Evolutionary conservation across 306 rosid species (phyloP), one percentile per base, ranked within the genome.

Genomic region (Sesbania bispinosa): DNA sequence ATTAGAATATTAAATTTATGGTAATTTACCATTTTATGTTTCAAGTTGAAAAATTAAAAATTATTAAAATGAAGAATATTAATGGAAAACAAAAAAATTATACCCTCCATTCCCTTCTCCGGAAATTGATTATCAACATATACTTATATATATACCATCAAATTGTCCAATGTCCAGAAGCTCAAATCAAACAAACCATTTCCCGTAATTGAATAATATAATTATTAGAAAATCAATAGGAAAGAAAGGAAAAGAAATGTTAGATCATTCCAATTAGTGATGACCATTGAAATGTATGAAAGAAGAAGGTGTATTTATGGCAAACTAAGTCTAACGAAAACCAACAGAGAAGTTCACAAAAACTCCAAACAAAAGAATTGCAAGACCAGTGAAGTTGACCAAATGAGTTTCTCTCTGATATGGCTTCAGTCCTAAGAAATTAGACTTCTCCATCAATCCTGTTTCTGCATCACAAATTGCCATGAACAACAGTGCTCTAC

Each of bases 401-500:
- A 90, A 47, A 45, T 67, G 67, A 0, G 62, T 42, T 64, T 93
- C 90, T 0, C 32, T 64, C 0, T 41, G 39, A 46, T 41, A 7
- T 27, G 51, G 4, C 1, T 10, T 6, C 1, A 84, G 43, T 0
- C 2, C 0, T 16, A 84, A 36, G 82, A 84, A 83, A 10, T 67
- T 42, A 18, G 67, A 20, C 39, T 90, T 87, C 88, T 90, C 88
- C 85, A 84, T 78, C 24, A 93, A 71, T 1, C 98, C 97, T 15
- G 98, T 88, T n/a, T 86, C 67, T 50, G 98, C 93, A 3, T 97
- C 79, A 71, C 93, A 85, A 10, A 90, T 77, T 20, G 92, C 78
- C 98, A 85, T 86, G 81, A 74, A 72, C 26, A 93, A 41, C 1
- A 93, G 71, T 4, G 82, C 86, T 71, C 88, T 90, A 1, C 98